phyloP scores from a whole-genome alignment of 139 green algal genomes.

The Eudorina sp. region DNA sequence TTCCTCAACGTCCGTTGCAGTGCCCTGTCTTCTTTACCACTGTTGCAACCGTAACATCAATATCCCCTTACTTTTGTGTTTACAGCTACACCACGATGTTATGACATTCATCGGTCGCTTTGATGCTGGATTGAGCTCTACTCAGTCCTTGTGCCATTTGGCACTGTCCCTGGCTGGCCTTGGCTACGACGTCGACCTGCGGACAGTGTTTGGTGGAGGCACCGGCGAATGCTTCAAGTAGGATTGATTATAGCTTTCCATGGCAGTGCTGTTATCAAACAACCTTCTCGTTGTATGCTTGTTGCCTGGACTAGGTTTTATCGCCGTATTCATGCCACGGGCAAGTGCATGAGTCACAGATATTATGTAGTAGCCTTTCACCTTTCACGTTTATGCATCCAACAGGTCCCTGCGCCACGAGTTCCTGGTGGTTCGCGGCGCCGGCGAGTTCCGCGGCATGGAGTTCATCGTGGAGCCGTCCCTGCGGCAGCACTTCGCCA shows the following conservation, averaged over 20 bases:
- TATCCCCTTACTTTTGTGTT: not conserved
- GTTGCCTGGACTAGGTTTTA: too few species aligned
- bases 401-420: conserved; percentile 25
- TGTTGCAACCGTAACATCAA: too few species aligned
- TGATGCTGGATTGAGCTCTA: not conserved
- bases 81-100: conserved; percentile 6
- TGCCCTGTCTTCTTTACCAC: too few species aligned
- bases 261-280: too few species aligned
- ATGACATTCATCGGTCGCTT: not conserved
- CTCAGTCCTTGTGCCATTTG: not conserved
- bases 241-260: too few species aligned
- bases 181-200: not conserved
- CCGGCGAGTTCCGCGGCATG: conserved; percentile 34
- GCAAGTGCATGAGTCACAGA: too few species aligned
- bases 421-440: conserved; percentile 40
- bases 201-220: not conserved
- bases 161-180: not conserved
- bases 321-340: too few species aligned
- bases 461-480: conserved; percentile 59
- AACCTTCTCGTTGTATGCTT: too few species aligned
- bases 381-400: not conserved
- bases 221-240: conserved; percentile 22
- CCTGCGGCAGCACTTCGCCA: conserved; percentile 59
- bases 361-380: not conserved
- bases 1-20: too few species aligned